These are phyloP conservation scores for Volvox africanus DNA, from an alignment of 139 green algal species.

Conservation along the genomic window DNA sequence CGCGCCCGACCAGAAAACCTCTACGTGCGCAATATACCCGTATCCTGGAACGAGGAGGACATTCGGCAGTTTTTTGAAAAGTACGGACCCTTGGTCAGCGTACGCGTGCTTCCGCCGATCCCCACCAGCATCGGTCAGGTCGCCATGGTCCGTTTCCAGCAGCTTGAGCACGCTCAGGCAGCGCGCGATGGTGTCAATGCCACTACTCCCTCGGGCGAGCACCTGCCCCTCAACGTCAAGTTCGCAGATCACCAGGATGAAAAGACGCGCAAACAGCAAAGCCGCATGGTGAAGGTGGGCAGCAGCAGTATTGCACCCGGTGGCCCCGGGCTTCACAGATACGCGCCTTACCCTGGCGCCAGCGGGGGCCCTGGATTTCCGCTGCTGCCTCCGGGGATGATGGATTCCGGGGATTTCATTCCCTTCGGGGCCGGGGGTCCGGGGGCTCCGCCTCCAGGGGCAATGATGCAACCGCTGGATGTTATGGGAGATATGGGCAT, in stretches of 20 bases:
- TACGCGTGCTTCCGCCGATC: conserved; percentile 7
- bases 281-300: background rate
- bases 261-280: conserved; percentile 29
- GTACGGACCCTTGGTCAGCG: background rate
- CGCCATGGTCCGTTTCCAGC: background rate
- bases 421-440: background rate
- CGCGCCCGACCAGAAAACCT: conserved; percentile 14
- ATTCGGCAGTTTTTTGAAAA: conserved; percentile 5
- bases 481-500: conserved; percentile 19
- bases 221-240: conserved; percentile 37
- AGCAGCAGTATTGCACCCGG: background rate
- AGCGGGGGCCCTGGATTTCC: background rate
- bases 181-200: conserved; percentile 27
- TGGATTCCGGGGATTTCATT: background rate
- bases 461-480: background rate
- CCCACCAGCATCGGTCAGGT: conserved; percentile 24
- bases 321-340: background rate
- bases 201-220: conserved; percentile 5
- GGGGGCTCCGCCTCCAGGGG: background rate
- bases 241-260: conserved; percentile 23
- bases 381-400: background rate
- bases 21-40: conserved; percentile 31
- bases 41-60: conserved; percentile 6
- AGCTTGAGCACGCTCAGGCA: background rate
- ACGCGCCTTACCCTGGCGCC: conserved; percentile 24